These are phyloP conservation scores for Solanum aculeatissimum DNA, from an alignment of 305 asterid genomes.

Conservation along the genomic window DNA sequence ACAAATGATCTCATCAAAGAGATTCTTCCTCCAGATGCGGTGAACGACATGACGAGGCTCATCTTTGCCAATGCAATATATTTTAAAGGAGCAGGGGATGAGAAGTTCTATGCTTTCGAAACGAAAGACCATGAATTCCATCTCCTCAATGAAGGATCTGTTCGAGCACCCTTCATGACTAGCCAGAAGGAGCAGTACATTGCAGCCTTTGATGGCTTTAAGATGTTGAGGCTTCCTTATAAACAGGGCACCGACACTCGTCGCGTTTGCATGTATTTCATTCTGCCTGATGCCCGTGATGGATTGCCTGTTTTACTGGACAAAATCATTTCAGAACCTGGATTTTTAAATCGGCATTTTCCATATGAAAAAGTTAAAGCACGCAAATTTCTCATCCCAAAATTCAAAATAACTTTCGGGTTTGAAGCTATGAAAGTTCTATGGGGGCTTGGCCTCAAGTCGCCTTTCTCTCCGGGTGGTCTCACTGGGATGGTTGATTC, in stretches of 20 bases:
- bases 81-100: constrained; percentile 66
- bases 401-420: constrained; percentile 47
- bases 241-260: constrained; percentile 56
- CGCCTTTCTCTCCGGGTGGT: constrained; percentile 34
- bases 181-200: constrained; percentile 29
- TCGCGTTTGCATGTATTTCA: constrained; percentile 49
- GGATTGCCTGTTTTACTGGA: constrained; percentile 39
- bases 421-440: constrained; percentile 57
- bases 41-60: constrained; percentile 40
- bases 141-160: constrained; percentile 38
- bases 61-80: constrained; percentile 63
- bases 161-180: constrained; percentile 20
- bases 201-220: constrained; percentile 42
- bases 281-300: constrained; percentile 56
- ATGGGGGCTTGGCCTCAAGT: constrained; percentile 33
- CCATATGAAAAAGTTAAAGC: constrained; percentile 30
- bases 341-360: constrained; percentile 46
- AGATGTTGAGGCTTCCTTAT: constrained; percentile 56
- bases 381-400: constrained; percentile 43
- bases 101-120: constrained; percentile 39
- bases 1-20: constrained; percentile 63
- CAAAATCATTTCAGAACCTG: constrained; percentile 32
- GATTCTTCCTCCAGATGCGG: constrained; percentile 45
- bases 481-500: constrained; percentile 30
- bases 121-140: constrained; percentile 53